Conservation (phyloP, 2,329 filamentous ascomycete genomes). For the Penicillium sclerotiorum region DNA sequence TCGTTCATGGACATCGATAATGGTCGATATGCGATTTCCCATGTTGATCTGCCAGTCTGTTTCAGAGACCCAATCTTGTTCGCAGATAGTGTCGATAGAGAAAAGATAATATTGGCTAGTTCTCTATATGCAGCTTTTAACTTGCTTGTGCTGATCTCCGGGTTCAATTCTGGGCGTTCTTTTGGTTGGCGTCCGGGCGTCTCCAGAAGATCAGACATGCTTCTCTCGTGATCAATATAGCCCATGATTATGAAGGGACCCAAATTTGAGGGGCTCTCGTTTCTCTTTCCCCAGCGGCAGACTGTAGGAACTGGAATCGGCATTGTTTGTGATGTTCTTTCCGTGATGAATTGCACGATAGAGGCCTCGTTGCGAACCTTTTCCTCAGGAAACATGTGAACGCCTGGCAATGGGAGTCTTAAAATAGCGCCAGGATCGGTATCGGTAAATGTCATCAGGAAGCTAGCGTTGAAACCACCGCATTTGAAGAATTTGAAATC, state of each 20-base stretch:
- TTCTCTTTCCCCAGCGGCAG: conserved; percentile 15
- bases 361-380: conserved; percentile 35
- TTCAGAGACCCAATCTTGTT: conserved; percentile 44
- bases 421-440: conserved; percentile 18
- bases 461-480: conserved; percentile 20
- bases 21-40: conserved; percentile 37
- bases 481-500: background rate
- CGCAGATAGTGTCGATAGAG: conserved; percentile 40
- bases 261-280: conserved; percentile 21
- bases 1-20: conserved; percentile 50
- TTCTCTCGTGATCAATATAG: conserved; percentile 23
- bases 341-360: conserved; percentile 18
- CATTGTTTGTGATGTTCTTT: conserved; percentile 11
- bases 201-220: conserved; percentile 20
- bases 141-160: conserved; percentile 2
- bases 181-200: conserved; percentile 12
- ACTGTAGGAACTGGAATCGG: conserved; percentile 21
- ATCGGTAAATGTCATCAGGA: conserved; percentile 23
- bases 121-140: conserved; percentile 36
- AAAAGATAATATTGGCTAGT: conserved; percentile 45
- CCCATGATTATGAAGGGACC: conserved; percentile 43
- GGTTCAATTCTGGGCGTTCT: conserved; percentile 17
- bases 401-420: conserved; percentile 22
- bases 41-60: conserved; percentile 23
- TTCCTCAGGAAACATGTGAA: conserved; percentile 31